Conservation (phyloP, 75 land plant genomes). For the Chamaecyparis obtusa region DNA sequence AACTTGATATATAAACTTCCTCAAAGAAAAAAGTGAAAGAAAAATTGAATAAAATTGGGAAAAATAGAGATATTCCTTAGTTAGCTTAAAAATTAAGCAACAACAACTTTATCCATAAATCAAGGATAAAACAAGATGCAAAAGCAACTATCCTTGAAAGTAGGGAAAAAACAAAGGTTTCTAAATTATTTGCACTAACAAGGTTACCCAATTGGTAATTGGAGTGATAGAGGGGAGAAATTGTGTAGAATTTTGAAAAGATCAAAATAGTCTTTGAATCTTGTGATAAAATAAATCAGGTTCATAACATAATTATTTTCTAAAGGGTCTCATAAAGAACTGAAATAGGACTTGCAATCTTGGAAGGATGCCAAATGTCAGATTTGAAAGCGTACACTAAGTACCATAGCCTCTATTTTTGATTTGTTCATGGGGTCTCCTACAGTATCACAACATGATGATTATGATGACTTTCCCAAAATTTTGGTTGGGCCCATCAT, state of each 20-base stretch:
- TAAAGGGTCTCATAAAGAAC: neutral
- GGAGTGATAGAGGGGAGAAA: neutral
- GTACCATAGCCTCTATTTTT: neutral
- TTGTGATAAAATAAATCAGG: neutral
- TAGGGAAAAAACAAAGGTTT: no score
- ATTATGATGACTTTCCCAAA: conserved; percentile 15
- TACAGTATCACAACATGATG: neutral
- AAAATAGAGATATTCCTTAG: no score
- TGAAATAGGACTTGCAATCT: neutral
- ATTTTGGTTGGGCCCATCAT: conserved; percentile 49
- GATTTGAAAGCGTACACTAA: neutral
- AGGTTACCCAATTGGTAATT: no score
- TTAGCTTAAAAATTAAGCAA: no score
- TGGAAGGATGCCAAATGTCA: neutral
- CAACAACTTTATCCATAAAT: no score
- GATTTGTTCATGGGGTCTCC: neutral
- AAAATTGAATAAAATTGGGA: no score
- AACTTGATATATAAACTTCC: no score
- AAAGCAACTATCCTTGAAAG: no score
- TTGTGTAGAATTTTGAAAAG: neutral
- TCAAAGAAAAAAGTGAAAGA: no score
- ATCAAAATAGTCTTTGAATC: neutral
- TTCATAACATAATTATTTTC: neutral
- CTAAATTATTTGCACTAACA: no score
- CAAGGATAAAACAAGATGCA: no score